Conservation (phyloP, 2,329 filamentous ascomycete genomes). For the Corynespora cassiicola region DNA sequence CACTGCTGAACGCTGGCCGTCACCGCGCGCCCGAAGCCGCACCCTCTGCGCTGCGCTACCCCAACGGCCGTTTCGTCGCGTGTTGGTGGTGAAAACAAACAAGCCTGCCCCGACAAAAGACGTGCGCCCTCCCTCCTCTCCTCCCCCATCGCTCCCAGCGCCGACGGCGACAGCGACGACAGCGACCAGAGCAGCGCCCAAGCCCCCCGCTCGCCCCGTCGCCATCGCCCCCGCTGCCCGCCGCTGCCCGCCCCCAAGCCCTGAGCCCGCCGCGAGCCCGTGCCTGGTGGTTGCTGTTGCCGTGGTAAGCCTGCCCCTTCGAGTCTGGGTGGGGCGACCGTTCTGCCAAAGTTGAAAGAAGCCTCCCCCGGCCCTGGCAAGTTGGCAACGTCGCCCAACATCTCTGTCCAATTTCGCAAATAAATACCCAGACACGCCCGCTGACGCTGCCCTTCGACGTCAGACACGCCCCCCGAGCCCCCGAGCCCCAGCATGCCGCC, state of each 20-base stretch:
- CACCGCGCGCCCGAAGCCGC: conserved; percentile 1
- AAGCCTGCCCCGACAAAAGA: conserved; percentile 6
- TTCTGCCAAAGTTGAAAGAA: conserved; percentile 3
- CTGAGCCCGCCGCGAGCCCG: conserved; percentile 1
- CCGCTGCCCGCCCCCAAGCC: neutral
- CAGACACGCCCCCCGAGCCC: conserved; percentile 4
- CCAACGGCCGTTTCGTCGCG: conserved; percentile 12
- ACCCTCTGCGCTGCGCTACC: conserved; percentile 5
- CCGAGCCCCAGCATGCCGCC: conserved; percentile 33
- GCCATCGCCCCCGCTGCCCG: conserved; percentile 2
- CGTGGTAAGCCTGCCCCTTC: conserved; percentile 11
- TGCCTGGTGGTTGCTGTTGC: neutral
- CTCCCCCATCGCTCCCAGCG: conserved; percentile 3
- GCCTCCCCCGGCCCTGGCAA: neutral
- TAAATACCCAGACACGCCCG: neutral
- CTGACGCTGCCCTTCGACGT: neutral
- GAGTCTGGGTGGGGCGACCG: conserved; percentile 11
- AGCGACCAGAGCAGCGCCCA: no score
- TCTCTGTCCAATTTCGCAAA: no score
- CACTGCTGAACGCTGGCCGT: no score
- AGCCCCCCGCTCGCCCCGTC: no score
- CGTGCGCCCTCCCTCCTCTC: conserved; percentile 1
- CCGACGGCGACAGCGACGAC: no score
- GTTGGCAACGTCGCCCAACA: neutral
- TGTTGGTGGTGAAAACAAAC: conserved; percentile 17